Evolutionary conservation across 2,329 filamentous ascomycete species (phyloP), one percentile per base, ranked within the genome.

Genomic region (Sarocladium kiliense): DNA sequence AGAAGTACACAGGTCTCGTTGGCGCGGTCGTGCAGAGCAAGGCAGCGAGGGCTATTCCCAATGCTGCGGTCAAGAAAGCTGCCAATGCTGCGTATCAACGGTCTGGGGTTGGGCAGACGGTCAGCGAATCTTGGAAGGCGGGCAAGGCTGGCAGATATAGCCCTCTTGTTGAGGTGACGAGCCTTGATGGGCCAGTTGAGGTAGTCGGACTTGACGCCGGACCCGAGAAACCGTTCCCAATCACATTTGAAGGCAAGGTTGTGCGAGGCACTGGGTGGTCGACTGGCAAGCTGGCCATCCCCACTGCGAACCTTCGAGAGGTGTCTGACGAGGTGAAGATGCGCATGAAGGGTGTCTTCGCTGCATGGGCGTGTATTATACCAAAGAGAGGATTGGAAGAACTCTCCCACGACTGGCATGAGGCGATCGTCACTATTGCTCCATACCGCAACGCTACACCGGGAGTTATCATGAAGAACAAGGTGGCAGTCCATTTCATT

Each of bases 311-410:
- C 57, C 66, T 88, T 2, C 61, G 62, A 0, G 75, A 73, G 10
- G 71, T 86, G 0, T 72, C 80, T 0, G 77, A 79, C 25, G 74
- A 80, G 32, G 65, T 86, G 39, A 71, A 75, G 21, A 68, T 79
- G 58, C 76, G 79, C 2, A 72, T 88, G 51, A 69, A 73, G 12
- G 86, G 86, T 0, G 76, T 85, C 6, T 89, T 85, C 62, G 82
- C 86, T 37, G 85, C 82, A 2, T 89, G 86, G 85, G 79, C 77
- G 0, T 68, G 76, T 1, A 61, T 82, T 2, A 58, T 75, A 1
- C 68, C 71, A 0, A 27, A 55, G 0, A 66, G 69, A 21, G 64
- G 62, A 0, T 58, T 63, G 2, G 69, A 72, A 2, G 64, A 65
- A 3, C 53, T 72, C 2, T 66, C 72, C 0, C 57, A 66, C 3